These are phyloP conservation scores for Penicillium odoratum DNA, from an alignment of 495 filamentous ascomycete species.

Conservation along the genomic window DNA sequence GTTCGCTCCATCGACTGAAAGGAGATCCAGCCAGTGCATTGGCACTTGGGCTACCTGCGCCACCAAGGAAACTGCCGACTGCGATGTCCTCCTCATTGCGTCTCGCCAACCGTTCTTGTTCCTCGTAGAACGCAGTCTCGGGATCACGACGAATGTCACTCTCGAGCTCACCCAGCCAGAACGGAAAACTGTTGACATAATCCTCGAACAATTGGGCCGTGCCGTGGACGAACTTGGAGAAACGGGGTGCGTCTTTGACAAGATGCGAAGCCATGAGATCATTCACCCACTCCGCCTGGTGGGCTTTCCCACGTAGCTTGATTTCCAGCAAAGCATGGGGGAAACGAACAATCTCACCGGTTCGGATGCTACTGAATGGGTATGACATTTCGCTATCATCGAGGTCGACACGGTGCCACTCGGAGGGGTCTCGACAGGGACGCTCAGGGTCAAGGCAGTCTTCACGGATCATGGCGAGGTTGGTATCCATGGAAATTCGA, in stretches of 20 bases:
- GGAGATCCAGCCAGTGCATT: conserved; percentile 58
- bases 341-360: conserved; percentile 90
- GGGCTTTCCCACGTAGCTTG: conserved; percentile 75
- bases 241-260: conserved; percentile 82
- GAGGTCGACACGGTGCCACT: conserved; percentile 91
- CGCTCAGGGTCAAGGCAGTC: conserved; percentile 80
- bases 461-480: conserved; percentile 89
- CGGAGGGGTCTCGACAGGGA: conserved; percentile 80
- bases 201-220: conserved; percentile 91
- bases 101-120: conserved; percentile 77
- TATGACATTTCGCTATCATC: conserved; percentile 80
- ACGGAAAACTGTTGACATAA: conserved; percentile 91
- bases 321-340: conserved; percentile 91
- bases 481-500: conserved; percentile 87
- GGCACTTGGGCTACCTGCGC: conserved; percentile 48
- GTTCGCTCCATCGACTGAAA: conserved; percentile 31
- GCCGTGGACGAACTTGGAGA: conserved; percentile 96
- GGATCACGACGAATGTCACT: conserved; percentile 92
- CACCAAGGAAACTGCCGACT: conserved; percentile 78
- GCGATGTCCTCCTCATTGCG: conserved; percentile 83
- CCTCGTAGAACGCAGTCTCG: conserved; percentile 84
- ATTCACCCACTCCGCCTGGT: conserved; percentile 79
- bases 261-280: conserved; percentile 92
- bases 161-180: conserved; percentile 90
- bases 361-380: conserved; percentile 79